Conservation (phyloP, 2,329 filamentous ascomycete species). For the Coniochaeta pulveracea region DNA sequence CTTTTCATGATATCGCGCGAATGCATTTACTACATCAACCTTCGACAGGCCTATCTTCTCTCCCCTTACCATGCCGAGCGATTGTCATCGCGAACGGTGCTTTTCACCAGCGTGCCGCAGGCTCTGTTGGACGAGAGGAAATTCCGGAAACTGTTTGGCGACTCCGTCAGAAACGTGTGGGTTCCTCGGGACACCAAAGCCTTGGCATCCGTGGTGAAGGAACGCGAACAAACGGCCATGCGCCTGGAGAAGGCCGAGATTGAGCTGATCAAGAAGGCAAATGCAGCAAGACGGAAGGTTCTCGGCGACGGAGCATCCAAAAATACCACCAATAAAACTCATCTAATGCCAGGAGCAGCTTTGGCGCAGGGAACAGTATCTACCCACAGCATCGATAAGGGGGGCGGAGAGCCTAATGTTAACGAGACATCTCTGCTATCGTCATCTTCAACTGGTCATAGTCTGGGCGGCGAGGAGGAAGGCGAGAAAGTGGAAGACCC, state of each 20-base stretch:
- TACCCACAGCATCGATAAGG: slow-evolving; percentile 4
- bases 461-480: slow-evolving; percentile 13
- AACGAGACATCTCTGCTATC: neutral
- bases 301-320: slow-evolving; percentile 8
- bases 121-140: slow-evolving; percentile 65
- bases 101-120: slow-evolving; percentile 79
- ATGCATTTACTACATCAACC: slow-evolving; percentile 83
- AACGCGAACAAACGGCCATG: slow-evolving; percentile 63
- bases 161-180: slow-evolving; percentile 75
- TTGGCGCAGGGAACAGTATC: too few species aligned
- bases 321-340: too few species aligned
- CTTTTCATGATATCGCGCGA: slow-evolving; percentile 86
- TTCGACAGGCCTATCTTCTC: slow-evolving; percentile 88
- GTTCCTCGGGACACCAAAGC: slow-evolving; percentile 62
- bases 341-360: too few species aligned
- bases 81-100: slow-evolving; percentile 80
- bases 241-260: slow-evolving; percentile 78
- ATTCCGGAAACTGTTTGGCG: slow-evolving; percentile 66
- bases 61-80: slow-evolving; percentile 73
- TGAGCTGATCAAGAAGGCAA: slow-evolving; percentile 64
- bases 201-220: slow-evolving; percentile 65
- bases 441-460: neutral
- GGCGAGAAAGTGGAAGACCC: slow-evolving; percentile 41
- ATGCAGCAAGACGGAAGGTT: slow-evolving; percentile 45
- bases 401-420: neutral